Percentiles rank a stretch among this genome's conserved stretches.
These are phyloP conservation scores for Neoascochyta sp. DNA, from an alignment of 2,329 filamentous ascomycete species.

Conservation along the genomic window DNA sequence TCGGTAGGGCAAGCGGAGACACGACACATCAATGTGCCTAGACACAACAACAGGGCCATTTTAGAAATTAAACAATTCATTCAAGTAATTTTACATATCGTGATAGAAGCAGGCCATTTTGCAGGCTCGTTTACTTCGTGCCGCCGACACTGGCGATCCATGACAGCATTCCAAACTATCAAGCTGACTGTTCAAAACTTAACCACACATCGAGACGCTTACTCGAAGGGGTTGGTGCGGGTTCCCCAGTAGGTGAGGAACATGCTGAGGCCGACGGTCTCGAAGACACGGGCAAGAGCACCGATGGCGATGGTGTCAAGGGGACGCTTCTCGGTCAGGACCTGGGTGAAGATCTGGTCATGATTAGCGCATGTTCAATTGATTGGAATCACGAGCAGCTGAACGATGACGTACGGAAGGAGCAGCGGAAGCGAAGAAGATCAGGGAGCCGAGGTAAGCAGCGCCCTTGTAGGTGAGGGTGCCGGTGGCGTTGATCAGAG, in stretches of 20 bases:
- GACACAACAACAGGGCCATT: background rate
- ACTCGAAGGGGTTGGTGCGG: conserved; percentile 86
- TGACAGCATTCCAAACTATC: conserved; percentile 25
- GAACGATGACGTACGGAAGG: conserved; percentile 64
- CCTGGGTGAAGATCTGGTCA: conserved; percentile 72
- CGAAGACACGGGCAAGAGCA: conserved; percentile 77
- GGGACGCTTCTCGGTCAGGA: conserved; percentile 88
- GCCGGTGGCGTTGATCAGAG: conserved; percentile 83
- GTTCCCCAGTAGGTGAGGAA: conserved; percentile 99
- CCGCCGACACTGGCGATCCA: conserved; percentile 15
- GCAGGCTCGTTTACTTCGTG: conserved; percentile 21
- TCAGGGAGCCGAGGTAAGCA: conserved; percentile 82
- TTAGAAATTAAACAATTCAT: conserved; percentile 14
- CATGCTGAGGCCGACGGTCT: conserved; percentile 86
- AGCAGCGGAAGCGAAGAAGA: conserved; percentile 88
- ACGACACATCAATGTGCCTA: too few relatives aligned
- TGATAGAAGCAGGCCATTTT: conserved; percentile 16
- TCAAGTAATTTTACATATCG: conserved; percentile 29
- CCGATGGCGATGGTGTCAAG: conserved; percentile 86
- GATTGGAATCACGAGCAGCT: background rate
- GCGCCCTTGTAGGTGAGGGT: conserved; percentile 96
- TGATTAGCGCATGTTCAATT: conserved; percentile 16
- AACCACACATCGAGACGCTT: conserved; percentile 38
- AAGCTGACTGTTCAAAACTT: conserved; percentile 21
- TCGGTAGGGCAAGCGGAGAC: too few relatives aligned